Evolutionary conservation across 2,329 filamentous ascomycete genomes (phyloP).

Genomic region (Pseudocercospora eumusae): DNA sequence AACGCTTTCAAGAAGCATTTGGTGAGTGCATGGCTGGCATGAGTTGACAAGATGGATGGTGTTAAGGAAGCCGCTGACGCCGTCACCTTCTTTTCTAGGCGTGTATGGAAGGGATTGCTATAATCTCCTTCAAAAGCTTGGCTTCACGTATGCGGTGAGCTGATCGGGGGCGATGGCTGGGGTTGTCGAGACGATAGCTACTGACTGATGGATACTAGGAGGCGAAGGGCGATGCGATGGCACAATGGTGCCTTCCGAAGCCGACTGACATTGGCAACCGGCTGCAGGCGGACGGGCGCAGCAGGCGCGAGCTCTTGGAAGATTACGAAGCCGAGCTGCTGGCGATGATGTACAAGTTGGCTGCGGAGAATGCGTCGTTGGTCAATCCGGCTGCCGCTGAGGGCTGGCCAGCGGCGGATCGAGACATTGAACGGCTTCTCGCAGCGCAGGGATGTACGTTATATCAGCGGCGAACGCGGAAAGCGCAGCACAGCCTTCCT

Average conservation of each 20-base stretch:
- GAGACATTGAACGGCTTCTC: slow-evolving; percentile 40
- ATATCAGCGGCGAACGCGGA: no score
- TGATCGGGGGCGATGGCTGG: neutral
- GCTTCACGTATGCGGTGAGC: slow-evolving; percentile 51
- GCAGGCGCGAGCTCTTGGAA: slow-evolving; percentile 53
- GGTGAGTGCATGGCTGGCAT: slow-evolving; percentile 46
- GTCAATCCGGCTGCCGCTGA: slow-evolving; percentile 35
- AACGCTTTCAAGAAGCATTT: slow-evolving; percentile 64
- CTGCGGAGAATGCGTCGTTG: slow-evolving; percentile 27
- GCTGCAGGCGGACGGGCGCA: slow-evolving; percentile 29
- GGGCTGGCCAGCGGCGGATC: slow-evolving; percentile 37
- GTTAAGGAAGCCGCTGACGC: no score
- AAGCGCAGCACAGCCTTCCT: no score
- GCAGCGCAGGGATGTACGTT: slow-evolving; percentile 40
- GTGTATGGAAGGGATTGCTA: slow-evolving; percentile 55
- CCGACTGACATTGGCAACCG: slow-evolving; percentile 28
- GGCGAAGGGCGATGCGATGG: slow-evolving; percentile 12
- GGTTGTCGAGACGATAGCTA: neutral
- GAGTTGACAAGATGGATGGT: no score
- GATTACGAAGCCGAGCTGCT: slow-evolving; percentile 61
- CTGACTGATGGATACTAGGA: slow-evolving; percentile 1
- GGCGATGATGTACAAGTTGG: slow-evolving; percentile 50
- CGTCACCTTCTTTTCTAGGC: neutral
- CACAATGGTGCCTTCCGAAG: slow-evolving; percentile 37
- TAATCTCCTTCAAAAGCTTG: slow-evolving; percentile 58